phyloP scores from a whole-genome alignment of 345 rosid species.

The Luvunga scandens region DNA sequence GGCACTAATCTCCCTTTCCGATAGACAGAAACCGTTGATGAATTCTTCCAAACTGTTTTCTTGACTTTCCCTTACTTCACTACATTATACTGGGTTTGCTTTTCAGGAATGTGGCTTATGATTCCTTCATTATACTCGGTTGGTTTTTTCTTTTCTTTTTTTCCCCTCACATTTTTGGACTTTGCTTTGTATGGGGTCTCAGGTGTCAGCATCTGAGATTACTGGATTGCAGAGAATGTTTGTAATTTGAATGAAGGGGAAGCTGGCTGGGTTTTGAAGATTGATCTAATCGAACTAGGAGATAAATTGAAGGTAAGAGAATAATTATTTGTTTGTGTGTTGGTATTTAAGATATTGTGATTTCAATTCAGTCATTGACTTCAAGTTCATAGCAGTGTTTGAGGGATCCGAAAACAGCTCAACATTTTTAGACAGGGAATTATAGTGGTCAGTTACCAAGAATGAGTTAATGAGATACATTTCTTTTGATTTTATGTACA shows the following conservation, averaged over 20 bases:
- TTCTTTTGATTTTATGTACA: neutral
- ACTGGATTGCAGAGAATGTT: constrained; percentile 92
- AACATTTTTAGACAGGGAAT: neutral
- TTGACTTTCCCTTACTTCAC: neutral
- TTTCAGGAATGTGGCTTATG: constrained; percentile 63
- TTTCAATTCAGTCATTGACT: neutral
- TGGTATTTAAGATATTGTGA: neutral
- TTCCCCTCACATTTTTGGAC: neutral
- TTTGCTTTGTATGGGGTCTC: constrained; percentile 23
- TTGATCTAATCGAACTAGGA: constrained; percentile 77
- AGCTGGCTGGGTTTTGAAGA: constrained; percentile 92
- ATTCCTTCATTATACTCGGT: constrained; percentile 46
- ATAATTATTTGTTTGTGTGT: neutral
- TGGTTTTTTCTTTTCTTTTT: neutral
- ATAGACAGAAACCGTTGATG: neutral
- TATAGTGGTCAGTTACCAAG: neutral
- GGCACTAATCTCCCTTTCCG: neutral
- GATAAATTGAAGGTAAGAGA: constrained; percentile 61
- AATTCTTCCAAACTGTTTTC: constrained; percentile 4
- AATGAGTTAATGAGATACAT: neutral
- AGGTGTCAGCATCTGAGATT: constrained; percentile 82
- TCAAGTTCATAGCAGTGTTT: neutral
- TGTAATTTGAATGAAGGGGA: constrained; percentile 94
- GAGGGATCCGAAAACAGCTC: neutral
- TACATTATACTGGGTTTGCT: constrained; percentile 15